These are phyloP conservation scores for Phaeophleospora eucalypticola DNA, from an alignment of 2,329 filamentous ascomycete species.

Conservation along the genomic window DNA sequence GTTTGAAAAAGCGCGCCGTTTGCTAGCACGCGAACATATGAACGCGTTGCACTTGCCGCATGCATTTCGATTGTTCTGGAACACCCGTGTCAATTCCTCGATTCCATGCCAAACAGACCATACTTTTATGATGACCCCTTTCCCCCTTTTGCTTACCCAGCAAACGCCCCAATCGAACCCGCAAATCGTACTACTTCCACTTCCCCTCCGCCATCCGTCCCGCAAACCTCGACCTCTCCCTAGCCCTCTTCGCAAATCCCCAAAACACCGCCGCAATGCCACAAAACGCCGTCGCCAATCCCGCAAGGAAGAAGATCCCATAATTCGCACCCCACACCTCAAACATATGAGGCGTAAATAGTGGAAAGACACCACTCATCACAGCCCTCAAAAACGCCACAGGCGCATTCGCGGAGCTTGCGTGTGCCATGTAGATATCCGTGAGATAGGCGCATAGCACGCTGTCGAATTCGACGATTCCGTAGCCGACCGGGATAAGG, in stretches of 20 bases:
- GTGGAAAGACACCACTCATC: constrained; percentile 38
- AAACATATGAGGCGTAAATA: constrained; percentile 42
- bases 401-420: constrained; percentile 43
- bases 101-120: too few species aligned
- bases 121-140: too few species aligned
- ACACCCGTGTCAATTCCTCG: too few species aligned
- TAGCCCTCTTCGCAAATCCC: constrained; percentile 7
- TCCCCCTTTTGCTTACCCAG: too few species aligned
- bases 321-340: constrained; percentile 36
- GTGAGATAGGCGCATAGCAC: constrained; percentile 42
- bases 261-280: constrained; percentile 12
- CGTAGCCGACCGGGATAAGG: constrained; percentile 45
- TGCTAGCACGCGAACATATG: too few species aligned
- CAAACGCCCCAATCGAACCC: too few species aligned
- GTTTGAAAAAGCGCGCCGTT: too few species aligned
- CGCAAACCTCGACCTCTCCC: constrained; percentile 1
- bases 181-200: too few species aligned
- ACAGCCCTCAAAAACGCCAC: constrained; percentile 40
- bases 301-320: constrained; percentile 39
- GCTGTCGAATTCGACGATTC: constrained; percentile 45
- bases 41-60: too few species aligned
- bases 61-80: too few species aligned
- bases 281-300: constrained; percentile 34
- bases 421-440: constrained; percentile 43
- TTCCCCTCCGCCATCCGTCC: too few species aligned